These are phyloP conservation scores for Calonectria henricotiae DNA, from an alignment of 2,329 filamentous ascomycete species.

Conservation along the genomic window DNA sequence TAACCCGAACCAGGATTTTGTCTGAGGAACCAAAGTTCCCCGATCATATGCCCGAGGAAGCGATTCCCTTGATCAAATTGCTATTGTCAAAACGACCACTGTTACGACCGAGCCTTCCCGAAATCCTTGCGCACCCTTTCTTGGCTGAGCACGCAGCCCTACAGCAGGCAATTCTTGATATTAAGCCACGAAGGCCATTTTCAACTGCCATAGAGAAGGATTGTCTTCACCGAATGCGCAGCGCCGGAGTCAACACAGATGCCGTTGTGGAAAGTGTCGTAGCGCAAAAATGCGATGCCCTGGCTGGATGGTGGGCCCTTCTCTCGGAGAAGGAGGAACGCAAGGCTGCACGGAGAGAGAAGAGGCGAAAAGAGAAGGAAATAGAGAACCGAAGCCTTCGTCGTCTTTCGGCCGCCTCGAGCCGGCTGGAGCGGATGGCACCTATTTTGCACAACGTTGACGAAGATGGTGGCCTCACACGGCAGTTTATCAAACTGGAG, in stretches of 20 bases:
- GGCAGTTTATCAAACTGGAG: slow-evolving; percentile 64
- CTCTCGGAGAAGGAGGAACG: slow-evolving; percentile 95
- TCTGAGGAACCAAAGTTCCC: slow-evolving; percentile 89
- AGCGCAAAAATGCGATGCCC: slow-evolving; percentile 88
- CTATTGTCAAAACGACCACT: slow-evolving; percentile 94
- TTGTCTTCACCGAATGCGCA: slow-evolving; percentile 91
- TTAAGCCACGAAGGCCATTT: slow-evolving; percentile 87
- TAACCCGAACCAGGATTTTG: slow-evolving; percentile 89
- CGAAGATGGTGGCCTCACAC: slow-evolving; percentile 76
- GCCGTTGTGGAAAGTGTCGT: slow-evolving; percentile 95
- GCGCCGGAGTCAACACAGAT: slow-evolving; percentile 94
- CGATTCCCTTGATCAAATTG: slow-evolving; percentile 81
- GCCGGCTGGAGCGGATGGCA: slow-evolving; percentile 85
- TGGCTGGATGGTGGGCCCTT: slow-evolving; percentile 97
- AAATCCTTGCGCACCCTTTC: slow-evolving; percentile 91
- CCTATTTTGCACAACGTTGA: slow-evolving; percentile 84
- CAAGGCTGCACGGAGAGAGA: slow-evolving; percentile 85
- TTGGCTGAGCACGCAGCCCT: slow-evolving; percentile 88
- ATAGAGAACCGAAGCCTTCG: slow-evolving; percentile 84
- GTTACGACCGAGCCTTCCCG: slow-evolving; percentile 84
- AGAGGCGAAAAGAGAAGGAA: slow-evolving; percentile 89
- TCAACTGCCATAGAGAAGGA: slow-evolving; percentile 91
- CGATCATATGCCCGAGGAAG: slow-evolving; percentile 83
- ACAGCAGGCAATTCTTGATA: slow-evolving; percentile 90
- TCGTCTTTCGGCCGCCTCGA: slow-evolving; percentile 90